These are phyloP conservation scores for Ogataea nakhonphanomensis DNA, from an alignment of 805 yeast genomes.

Conservation along the genomic window DNA sequence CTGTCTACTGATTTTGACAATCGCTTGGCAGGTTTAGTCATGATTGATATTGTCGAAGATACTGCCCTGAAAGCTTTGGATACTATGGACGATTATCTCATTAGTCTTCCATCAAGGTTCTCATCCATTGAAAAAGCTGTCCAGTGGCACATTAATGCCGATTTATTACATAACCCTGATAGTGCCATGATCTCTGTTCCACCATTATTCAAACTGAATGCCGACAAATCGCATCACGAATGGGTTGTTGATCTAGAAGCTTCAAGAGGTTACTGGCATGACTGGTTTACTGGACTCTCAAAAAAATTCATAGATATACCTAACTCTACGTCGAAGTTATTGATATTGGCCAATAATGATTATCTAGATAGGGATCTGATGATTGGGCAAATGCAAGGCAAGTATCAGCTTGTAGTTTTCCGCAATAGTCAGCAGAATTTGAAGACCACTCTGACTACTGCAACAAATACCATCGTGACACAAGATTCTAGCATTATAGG, in stretches of 20 bases:
- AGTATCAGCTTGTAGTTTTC: slow-evolving; percentile 83
- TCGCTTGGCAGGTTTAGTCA: slow-evolving; percentile 60
- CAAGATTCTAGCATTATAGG: slow-evolving; percentile 56
- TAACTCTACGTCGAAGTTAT: slow-evolving; percentile 53
- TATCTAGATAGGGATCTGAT: slow-evolving; percentile 79
- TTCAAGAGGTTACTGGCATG: slow-evolving; percentile 70
- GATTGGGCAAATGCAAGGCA: slow-evolving; percentile 98
- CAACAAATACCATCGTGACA: slow-evolving; percentile 19
- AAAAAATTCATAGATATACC: slow-evolving; percentile 38
- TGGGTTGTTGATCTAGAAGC: slow-evolving; percentile 66
- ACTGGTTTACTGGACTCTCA: slow-evolving; percentile 80
- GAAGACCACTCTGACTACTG: slow-evolving; percentile 24
- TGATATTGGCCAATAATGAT: slow-evolving; percentile 86
- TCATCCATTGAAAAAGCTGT: slow-evolving; percentile 54
- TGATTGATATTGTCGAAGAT: slow-evolving; percentile 93
- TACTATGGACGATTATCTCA: slow-evolving; percentile 65
- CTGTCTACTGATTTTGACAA: slow-evolving; percentile 13
- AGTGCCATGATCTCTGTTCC: slow-evolving; percentile 84
- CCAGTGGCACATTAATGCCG: slow-evolving; percentile 72
- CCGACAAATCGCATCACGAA: slow-evolving; percentile 16
- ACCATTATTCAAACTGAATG: slow-evolving; percentile 40
- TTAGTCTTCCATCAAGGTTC: slow-evolving; percentile 62
- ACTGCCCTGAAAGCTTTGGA: slow-evolving; percentile 71
- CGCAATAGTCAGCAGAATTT: slow-evolving; percentile 29
- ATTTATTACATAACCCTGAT: slow-evolving; percentile 48